Evolutionary conservation across 2,329 filamentous ascomycete species (phyloP).

Genomic region (Colletotrichum echinochloae): DNA sequence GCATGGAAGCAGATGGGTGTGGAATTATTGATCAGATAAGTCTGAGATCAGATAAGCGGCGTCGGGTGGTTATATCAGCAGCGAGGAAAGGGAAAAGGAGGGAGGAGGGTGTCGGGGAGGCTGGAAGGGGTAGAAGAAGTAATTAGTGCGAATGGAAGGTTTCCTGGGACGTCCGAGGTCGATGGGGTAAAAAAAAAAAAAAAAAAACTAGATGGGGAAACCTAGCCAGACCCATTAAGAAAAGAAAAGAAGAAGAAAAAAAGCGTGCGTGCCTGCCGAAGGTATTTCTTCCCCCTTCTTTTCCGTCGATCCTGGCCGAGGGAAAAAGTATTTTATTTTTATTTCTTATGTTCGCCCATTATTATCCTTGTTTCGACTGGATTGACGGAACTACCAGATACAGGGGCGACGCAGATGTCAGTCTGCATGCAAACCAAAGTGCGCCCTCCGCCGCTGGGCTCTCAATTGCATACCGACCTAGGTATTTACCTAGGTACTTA

Average conservation of each 20-base stretch:
- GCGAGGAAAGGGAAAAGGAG: slow-evolving; percentile 3
- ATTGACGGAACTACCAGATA: not conserved
- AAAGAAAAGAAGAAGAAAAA: slow-evolving; percentile 15
- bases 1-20: slow-evolving; percentile 23
- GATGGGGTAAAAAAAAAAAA: slow-evolving; percentile 18
- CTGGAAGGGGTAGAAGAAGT: slow-evolving; percentile 2
- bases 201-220: slow-evolving; percentile 9
- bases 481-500: too few species aligned
- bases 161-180: slow-evolving; percentile 24
- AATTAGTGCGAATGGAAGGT: slow-evolving; percentile 1
- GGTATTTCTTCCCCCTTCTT: not conserved
- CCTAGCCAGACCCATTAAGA: not conserved
- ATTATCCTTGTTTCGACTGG: not conserved
- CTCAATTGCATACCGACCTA: too few species aligned
- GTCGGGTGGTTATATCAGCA: slow-evolving; percentile 16
- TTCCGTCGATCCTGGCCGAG: slow-evolving; percentile 15
- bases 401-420: not conserved
- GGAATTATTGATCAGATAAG: slow-evolving; percentile 39
- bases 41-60: slow-evolving; percentile 38
- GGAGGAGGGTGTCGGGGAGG: not conserved
- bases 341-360: too few species aligned
- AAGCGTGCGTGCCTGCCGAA: not conserved
- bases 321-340: slow-evolving; percentile 1
- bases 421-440: not conserved
- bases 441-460: not conserved